phyloP scores from a whole-genome alignment of 129 eudicot genomes.

The carrot (Daucus carota) region DNA sequence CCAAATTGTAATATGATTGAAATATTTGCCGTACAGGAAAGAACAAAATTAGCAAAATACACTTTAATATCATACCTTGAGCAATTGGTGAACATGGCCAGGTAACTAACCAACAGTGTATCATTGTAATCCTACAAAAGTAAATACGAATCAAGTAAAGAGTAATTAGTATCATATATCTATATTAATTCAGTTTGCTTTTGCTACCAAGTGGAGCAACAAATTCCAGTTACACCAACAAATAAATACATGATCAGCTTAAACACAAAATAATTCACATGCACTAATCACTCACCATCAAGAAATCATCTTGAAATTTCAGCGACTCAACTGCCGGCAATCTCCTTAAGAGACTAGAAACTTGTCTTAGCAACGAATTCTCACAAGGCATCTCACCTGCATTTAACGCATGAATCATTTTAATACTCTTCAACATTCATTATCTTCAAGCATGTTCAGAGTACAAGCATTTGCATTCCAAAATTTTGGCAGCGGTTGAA shows the following conservation, averaged over 20 bases:
- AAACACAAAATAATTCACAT: background rate
- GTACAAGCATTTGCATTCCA: background rate
- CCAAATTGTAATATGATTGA: background rate
- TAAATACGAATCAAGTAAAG: background rate
- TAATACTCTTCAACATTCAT: background rate
- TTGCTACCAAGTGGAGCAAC: background rate
- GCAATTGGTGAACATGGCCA: constrained; percentile 96
- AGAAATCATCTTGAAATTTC: constrained; percentile 89
- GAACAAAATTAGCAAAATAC: background rate
- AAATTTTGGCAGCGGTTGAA: background rate
- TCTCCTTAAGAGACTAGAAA: constrained; percentile 95
- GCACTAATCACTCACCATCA: constrained; percentile 56
- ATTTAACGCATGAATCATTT: background rate
- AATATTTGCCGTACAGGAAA: background rate
- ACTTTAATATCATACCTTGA: constrained; percentile 50
- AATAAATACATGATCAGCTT: background rate
- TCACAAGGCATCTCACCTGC: constrained; percentile 83
- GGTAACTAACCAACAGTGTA: constrained; percentile 70
- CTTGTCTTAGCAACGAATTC: constrained; percentile 86
- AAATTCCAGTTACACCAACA: background rate
- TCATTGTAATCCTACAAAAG: constrained; percentile 85
- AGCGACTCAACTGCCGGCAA: constrained; percentile 85
- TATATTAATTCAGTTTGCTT: background rate
- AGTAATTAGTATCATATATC: background rate
- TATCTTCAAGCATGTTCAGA: too few species aligned